These are phyloP conservation scores for Barnettozyma hawaiiensis DNA, from an alignment of 1,139 yeast species.

Conservation along the genomic window DNA sequence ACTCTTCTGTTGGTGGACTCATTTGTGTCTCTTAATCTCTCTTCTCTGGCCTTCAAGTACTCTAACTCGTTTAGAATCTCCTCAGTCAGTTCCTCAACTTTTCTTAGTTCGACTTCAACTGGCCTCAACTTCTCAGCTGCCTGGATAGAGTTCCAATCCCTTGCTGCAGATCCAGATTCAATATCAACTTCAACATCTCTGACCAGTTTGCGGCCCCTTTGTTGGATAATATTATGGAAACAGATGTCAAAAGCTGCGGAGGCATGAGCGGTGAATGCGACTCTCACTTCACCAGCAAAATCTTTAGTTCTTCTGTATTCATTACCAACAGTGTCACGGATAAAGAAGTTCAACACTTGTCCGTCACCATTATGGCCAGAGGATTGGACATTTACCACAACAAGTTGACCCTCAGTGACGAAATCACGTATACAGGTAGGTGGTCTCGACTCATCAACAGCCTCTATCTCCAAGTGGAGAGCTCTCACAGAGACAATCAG, in stretches of 20 bases:
- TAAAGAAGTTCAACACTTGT: slow-evolving; percentile 58
- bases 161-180: slow-evolving; percentile 93
- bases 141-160: slow-evolving; percentile 96
- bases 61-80: slow-evolving; percentile 76
- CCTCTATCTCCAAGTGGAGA: slow-evolving; percentile 33
- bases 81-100: slow-evolving; percentile 74
- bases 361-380: slow-evolving; percentile 81
- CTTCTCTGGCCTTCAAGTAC: slow-evolving; percentile 83
- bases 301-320: slow-evolving; percentile 64
- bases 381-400: slow-evolving; percentile 72
- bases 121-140: slow-evolving; percentile 92
- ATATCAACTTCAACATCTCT: slow-evolving; percentile 83
- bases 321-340: slow-evolving; percentile 64
- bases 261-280: slow-evolving; percentile 79
- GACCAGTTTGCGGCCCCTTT: slow-evolving; percentile 35
- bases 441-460: slow-evolving; percentile 33
- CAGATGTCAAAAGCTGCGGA: slow-evolving; percentile 89
- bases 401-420: slow-evolving; percentile 75
- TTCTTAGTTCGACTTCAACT: slow-evolving; percentile 80
- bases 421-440: slow-evolving; percentile 86
- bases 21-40: slow-evolving; percentile 89
- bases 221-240: slow-evolving; percentile 59
- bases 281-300: slow-evolving; percentile 56
- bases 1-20: slow-evolving; percentile 81
- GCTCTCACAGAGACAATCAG: slow-evolving; percentile 13